Evolutionary conservation across 306 rosid genomes (phyloP).

Genomic region (Carpinus fangiana): DNA sequence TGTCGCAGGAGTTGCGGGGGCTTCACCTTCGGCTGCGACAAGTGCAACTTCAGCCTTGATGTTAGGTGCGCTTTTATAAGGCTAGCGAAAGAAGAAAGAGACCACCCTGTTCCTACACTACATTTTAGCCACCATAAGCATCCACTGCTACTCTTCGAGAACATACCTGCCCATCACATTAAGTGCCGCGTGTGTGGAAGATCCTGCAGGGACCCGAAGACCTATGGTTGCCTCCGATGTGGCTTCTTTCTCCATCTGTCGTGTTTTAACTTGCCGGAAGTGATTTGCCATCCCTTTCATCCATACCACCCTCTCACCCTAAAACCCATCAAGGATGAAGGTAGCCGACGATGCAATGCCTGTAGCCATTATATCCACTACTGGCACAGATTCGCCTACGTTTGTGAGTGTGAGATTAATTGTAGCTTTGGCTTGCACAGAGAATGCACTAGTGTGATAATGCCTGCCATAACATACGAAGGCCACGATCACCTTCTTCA

Average conservation of each 20-base stretch:
- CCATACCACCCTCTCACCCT: too few relatives aligned
- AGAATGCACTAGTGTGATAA: too few relatives aligned
- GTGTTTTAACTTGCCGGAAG: neutral
- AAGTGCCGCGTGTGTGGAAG: neutral
- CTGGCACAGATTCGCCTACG: neutral
- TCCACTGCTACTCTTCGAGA: neutral
- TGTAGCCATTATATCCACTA: neutral
- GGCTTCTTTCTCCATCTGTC: neutral
- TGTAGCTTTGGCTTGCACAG: neutral
- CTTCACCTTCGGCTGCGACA: neutral
- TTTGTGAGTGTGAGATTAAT: neutral
- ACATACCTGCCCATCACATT: neutral
- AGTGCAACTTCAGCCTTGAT: neutral
- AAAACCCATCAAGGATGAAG: too few relatives aligned
- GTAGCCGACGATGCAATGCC: neutral
- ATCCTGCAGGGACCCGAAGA: neutral
- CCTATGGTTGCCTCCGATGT: neutral
- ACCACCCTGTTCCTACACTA: neutral
- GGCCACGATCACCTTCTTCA: too few relatives aligned
- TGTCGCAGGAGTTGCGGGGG: too few relatives aligned
- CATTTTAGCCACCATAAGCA: neutral
- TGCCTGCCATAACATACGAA: too few relatives aligned
- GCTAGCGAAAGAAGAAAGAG: neutral
- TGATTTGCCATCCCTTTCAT: neutral
- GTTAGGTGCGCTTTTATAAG: neutral